Base-by-base conservation (phyloP, 2,329 filamentous ascomycete species). In the Juglanconis oblonga region DNA sequence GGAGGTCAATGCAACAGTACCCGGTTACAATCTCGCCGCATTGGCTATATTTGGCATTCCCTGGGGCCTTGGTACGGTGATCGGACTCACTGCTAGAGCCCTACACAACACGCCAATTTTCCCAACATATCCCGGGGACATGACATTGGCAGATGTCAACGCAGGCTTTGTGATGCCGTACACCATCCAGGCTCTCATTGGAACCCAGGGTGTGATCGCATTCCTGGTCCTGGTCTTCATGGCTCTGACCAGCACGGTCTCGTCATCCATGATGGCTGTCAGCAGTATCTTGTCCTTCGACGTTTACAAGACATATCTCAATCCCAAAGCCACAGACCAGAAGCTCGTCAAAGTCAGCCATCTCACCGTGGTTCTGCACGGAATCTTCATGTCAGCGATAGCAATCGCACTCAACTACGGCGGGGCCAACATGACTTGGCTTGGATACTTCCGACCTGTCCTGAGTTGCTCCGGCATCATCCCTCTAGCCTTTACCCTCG, bases 211-310 rank as follows among this genome's bases (percentile, higher is more conserved):
- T 0, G 76, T 76, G 9, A 70, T 73, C 3, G 78, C 72, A 2
- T 74, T 79, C 52, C 74, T 82, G 14, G 72, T 82, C 0, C 69
- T 81, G 7, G 68, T 81, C 1, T 82, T 81, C 68, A 82, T 82
- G 79, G 78, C 79, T 4, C 65, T 81, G 32, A 82, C 80, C 0
- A 78, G 75, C 55, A 81, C 78, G 0, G 73, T 81, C 0, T 80
- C 78, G 0, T 79, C 79, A 0, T 77, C 74, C 4, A 77, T 81
- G 72, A 81, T 82, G 52, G 79, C 79, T 1, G 79, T 81, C 29
- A 78, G 75, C 69, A 78, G 76, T 58, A 81, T 82, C 48, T 68
- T 81, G 8, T 79, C 77, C 5, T 76, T 79, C 52, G 79, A 82
- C 61, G 65, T 81, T 17, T 82, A 77, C 67, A 75, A 77, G 53